These are phyloP conservation scores for Hortaea werneckii DNA, from an alignment of 2,329 filamentous ascomycete species.

Conservation along the genomic window DNA sequence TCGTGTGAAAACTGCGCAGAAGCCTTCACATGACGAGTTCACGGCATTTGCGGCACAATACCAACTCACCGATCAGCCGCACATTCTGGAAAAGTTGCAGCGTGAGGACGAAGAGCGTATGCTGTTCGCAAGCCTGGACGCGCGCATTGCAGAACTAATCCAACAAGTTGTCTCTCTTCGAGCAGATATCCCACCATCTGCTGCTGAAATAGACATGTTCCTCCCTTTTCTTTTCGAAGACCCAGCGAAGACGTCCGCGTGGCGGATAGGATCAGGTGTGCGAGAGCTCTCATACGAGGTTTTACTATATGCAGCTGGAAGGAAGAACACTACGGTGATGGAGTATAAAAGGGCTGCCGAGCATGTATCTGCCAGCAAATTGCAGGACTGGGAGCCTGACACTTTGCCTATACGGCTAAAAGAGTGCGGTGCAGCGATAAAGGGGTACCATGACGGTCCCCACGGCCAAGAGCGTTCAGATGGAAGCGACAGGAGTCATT, in stretches of 20 bases:
- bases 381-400: background rate
- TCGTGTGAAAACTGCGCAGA: background rate
- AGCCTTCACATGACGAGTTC: background rate
- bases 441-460: background rate
- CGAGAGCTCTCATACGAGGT: constrained; percentile 32
- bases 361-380: background rate
- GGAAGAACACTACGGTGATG: background rate
- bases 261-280: constrained; percentile 28
- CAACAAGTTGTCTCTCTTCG: constrained; percentile 11
- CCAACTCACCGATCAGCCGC: background rate
- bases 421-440: background rate
- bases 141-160: constrained; percentile 3
- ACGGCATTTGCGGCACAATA: background rate
- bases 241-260: constrained; percentile 32
- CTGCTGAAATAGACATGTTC: constrained; percentile 42
- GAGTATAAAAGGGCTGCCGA: background rate
- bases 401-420: background rate
- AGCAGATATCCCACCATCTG: background rate
- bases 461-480: background rate
- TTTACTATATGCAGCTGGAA: constrained; percentile 9
- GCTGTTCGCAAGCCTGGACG: constrained; percentile 2
- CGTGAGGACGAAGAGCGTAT: background rate
- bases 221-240: constrained; percentile 52
- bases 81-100: background rate
- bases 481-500: constrained; percentile 4